A percentile compares a stretch with the other conserved stretches of the same genome.
Conservation (phyloP, 306 rosid genomes). For the Corylus avellana region DNA sequence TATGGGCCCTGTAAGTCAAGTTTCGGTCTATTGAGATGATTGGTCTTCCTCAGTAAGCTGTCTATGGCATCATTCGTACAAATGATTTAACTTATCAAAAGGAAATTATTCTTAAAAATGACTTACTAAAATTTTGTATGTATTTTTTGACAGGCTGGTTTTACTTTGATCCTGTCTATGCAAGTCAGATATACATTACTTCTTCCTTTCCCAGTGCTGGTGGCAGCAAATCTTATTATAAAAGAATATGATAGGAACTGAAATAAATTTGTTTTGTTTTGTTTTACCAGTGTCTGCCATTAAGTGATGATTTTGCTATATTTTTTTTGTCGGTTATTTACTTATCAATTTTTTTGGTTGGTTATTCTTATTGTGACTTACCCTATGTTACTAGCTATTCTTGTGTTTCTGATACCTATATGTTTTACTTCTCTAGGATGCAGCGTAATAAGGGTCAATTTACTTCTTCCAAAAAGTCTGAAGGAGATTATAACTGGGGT, state of each 20-base stretch:
- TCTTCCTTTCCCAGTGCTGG: not conserved
- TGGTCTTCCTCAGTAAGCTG: not conserved
- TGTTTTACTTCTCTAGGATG: slow-evolving; percentile 62
- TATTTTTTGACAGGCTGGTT: not conserved
- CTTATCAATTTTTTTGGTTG: not conserved
- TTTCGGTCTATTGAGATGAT: not conserved
- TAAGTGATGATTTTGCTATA: not conserved
- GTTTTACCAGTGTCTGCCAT: not conserved
- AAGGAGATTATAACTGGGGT: slow-evolving; percentile 68
- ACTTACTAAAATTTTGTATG: not conserved
- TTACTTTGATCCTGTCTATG: not conserved
- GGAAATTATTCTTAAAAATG: not conserved
- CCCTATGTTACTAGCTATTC: not conserved
- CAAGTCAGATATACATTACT: not conserved
- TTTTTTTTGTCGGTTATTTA: not conserved
- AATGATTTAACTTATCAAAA: not conserved
- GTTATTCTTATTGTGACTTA: not conserved
- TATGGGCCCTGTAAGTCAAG: not conserved
- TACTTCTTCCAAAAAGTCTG: slow-evolving; percentile 83
- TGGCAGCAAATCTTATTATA: not conserved
- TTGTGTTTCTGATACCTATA: slow-evolving; percentile 27
- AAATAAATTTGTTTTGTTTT: not conserved
- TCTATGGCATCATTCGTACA: not conserved
- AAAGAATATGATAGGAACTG: not conserved
- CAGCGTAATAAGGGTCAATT: slow-evolving; percentile 96